Evolutionary conservation across 495 filamentous ascomycete species (phyloP).

Genomic region (Rhypophila decipiens): DNA sequence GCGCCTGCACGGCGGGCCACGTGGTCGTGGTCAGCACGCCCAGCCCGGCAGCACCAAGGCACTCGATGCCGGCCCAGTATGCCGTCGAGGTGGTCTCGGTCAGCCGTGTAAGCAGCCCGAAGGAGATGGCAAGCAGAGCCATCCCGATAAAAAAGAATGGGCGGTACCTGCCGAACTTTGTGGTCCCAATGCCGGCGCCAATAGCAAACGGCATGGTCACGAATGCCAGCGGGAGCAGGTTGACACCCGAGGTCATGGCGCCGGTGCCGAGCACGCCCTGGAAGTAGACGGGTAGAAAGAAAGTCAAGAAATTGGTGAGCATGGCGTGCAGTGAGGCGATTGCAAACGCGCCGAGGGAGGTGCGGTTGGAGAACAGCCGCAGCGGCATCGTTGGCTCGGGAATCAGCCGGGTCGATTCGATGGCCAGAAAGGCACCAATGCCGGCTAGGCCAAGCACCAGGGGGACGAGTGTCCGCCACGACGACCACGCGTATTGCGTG

Average conservation of each 20-base stretch:
- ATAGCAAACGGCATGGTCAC: slow-evolving; percentile 26
- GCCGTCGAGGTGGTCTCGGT: slow-evolving; percentile 2
- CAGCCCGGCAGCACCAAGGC: slow-evolving; percentile 13
- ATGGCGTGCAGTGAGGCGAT: slow-evolving; percentile 6
- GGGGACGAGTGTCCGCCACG: slow-evolving; percentile 25
- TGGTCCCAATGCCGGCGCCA: slow-evolving; percentile 24
- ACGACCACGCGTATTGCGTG: slow-evolving; percentile 19
- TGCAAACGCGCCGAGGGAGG: slow-evolving; percentile 38
- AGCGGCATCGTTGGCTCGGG: slow-evolving; percentile 25
- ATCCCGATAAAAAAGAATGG: slow-evolving; percentile 35
- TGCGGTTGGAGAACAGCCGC: slow-evolving; percentile 23
- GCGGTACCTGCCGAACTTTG: slow-evolving; percentile 38
- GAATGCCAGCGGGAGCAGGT: slow-evolving; percentile 32
- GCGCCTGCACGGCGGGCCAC: slow-evolving; percentile 35
- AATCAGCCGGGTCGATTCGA: slow-evolving; percentile 10
- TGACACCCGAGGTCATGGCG: slow-evolving; percentile 25
- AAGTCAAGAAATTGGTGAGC: slow-evolving; percentile 25
- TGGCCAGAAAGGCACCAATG: slow-evolving; percentile 14
- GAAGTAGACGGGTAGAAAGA: slow-evolving; percentile 47
- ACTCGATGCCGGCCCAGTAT: slow-evolving; percentile 1
- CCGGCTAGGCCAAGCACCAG: slow-evolving; percentile 18
- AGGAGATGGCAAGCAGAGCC: slow-evolving; percentile 28
- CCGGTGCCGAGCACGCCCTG: slow-evolving; percentile 27
- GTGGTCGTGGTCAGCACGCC: slow-evolving; percentile 25
- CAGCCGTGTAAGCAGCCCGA: slow-evolving; percentile 38